These are phyloP conservation scores for Veloporphyrellus conicus DNA, from an alignment of 1,284 basidiomycete species.

Conservation along the genomic window DNA sequence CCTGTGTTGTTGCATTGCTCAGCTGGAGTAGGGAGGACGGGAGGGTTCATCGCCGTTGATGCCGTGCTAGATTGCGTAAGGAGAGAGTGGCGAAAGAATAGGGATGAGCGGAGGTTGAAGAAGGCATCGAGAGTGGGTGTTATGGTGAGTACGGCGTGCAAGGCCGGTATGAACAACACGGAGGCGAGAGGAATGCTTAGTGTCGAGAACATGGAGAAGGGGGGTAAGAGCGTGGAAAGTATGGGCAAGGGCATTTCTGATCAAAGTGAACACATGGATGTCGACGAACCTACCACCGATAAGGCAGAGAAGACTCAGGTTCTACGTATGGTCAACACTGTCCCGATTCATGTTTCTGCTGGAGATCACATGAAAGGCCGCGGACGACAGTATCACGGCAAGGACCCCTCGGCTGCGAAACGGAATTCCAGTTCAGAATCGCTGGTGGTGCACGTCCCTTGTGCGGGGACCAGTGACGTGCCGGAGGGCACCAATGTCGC, in stretches of 20 bases:
- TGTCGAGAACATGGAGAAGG: constrained; percentile 8
- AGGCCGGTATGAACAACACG: background rate
- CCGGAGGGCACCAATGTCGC: constrained; percentile 6
- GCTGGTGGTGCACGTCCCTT: constrained; percentile 34
- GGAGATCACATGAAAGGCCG: constrained; percentile 26
- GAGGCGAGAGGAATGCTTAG: constrained; percentile 2
- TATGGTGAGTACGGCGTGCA: background rate
- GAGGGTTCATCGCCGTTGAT: constrained; percentile 87
- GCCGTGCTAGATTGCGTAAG: constrained; percentile 77
- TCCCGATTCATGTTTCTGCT: constrained; percentile 29
- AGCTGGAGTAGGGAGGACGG: constrained; percentile 88
- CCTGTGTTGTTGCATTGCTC: constrained; percentile 79
- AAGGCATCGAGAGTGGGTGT: background rate
- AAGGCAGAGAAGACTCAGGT: background rate
- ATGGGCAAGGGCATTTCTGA: background rate
- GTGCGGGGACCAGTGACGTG: constrained; percentile 10
- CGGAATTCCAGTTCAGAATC: constrained; percentile 17
- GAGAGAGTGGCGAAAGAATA: constrained; percentile 50
- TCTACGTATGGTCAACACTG: constrained; percentile 19
- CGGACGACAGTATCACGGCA: constrained; percentile 6
- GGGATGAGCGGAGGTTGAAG: constrained; percentile 13
- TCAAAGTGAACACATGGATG: constrained; percentile 24
- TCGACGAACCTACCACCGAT: constrained; percentile 18
- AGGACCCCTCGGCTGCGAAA: constrained; percentile 6
- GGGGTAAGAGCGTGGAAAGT: constrained; percentile 1